Conservation (phyloP, 2,329 filamentous ascomycete species). For the Xylaria multiplex region DNA sequence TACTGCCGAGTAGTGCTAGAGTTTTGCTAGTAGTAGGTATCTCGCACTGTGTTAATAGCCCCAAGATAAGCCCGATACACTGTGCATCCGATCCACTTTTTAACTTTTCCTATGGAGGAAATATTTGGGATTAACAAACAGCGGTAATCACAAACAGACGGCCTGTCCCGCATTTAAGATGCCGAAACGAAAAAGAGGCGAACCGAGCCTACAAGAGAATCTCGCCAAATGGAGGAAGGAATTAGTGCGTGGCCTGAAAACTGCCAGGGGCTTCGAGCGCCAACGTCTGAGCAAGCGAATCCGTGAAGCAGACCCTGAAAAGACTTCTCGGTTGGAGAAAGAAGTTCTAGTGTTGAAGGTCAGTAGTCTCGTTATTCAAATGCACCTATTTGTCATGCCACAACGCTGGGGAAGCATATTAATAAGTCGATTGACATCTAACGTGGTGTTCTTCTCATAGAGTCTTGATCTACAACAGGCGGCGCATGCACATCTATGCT, state of each 20-base stretch:
- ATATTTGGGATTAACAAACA: background rate
- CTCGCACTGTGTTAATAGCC: constrained; percentile 6
- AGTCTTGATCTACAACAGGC: constrained; percentile 68
- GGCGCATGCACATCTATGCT: constrained; percentile 65
- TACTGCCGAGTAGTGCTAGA: too few species aligned
- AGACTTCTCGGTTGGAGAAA: constrained; percentile 69
- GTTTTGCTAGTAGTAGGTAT: too few species aligned
- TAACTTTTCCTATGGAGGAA: constrained; percentile 21
- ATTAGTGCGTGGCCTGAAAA: constrained; percentile 74
- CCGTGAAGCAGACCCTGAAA: constrained; percentile 60
- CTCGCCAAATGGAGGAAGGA: constrained; percentile 67
- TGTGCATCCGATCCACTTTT: constrained; percentile 21
- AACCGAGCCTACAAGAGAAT: constrained; percentile 59
- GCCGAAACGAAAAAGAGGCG: constrained; percentile 62
- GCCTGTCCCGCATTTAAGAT: constrained; percentile 26
- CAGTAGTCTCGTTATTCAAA: constrained; percentile 36
- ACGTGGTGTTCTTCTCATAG: constrained; percentile 46
- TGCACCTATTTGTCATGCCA: too few species aligned
- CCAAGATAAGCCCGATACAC: constrained; percentile 26
- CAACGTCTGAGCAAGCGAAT: constrained; percentile 76
- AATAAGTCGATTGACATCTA: constrained; percentile 20
- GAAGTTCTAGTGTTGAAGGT: constrained; percentile 68
- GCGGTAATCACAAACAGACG: background rate
- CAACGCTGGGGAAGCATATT: background rate
- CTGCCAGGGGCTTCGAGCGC: constrained; percentile 79